A percentile compares a stretch with the other conserved stretches of the same genome.
Conservation (phyloP, 306 rosid species). For the Quillaja saponaria region DNA sequence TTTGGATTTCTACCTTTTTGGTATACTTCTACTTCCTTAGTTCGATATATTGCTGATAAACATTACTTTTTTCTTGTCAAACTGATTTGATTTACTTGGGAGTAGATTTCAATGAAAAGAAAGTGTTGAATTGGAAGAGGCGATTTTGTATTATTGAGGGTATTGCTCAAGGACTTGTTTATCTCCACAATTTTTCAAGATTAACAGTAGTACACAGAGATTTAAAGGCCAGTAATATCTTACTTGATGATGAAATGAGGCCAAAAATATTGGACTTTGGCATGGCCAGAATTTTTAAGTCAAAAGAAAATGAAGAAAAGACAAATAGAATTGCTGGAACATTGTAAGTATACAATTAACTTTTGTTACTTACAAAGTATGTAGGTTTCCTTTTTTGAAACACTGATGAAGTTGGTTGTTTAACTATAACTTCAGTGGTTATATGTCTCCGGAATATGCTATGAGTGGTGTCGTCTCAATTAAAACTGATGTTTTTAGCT, state of each 20-base stretch:
- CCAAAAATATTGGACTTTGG: conserved; percentile 40
- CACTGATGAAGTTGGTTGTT: background rate
- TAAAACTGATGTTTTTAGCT: conserved; percentile 27
- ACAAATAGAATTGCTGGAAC: conserved; percentile 33
- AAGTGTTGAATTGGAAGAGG: conserved; percentile 14
- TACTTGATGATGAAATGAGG: conserved; percentile 31
- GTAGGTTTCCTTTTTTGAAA: too few species aligned
- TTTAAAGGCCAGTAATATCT: conserved; percentile 30
- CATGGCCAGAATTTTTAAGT: conserved; percentile 35
- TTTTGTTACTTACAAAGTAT: too few species aligned
- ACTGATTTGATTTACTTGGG: background rate
- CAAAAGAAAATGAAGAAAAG: conserved; percentile 25
- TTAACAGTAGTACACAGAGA: conserved; percentile 26
- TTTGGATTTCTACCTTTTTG: conserved; percentile 17
- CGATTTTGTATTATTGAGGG: conserved; percentile 29
- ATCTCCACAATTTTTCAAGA: conserved; percentile 34
- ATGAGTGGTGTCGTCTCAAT: conserved; percentile 20
- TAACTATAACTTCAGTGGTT: conserved; percentile 1
- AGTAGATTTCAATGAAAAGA: conserved; percentile 2
- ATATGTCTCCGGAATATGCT: conserved; percentile 18
- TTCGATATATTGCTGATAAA: too few species aligned
- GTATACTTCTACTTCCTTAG: background rate
- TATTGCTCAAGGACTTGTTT: conserved; percentile 31
- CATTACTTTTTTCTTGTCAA: too few species aligned
- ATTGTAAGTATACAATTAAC: conserved; percentile 7